phyloP scores from a whole-genome alignment of 164 flowering plant genomes.

The grape (Vitis vinifera) region DNA sequence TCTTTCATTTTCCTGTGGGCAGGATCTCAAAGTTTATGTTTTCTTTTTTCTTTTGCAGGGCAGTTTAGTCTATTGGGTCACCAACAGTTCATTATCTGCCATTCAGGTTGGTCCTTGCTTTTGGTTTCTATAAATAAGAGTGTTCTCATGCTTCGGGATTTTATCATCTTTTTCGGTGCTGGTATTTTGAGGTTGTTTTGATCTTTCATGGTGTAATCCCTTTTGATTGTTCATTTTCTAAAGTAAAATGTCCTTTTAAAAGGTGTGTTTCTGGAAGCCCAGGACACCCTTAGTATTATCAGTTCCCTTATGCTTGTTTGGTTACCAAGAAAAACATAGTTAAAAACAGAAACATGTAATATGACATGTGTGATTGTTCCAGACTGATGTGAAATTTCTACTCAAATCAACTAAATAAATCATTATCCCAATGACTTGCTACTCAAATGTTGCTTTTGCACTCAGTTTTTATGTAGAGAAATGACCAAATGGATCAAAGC shows the following conservation, averaged over 20 bases:
- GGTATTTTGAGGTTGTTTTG: not conserved
- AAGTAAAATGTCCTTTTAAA: not conserved
- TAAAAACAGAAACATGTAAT: too few species aligned
- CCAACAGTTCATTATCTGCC: conserved; percentile 62
- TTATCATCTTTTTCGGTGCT: not conserved
- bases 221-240: not conserved
- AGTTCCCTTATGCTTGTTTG: not conserved
- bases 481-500: too few species aligned
- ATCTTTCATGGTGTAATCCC: not conserved
- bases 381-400: too few species aligned
- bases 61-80: conserved; percentile 79
- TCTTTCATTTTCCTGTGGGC: too few species aligned
- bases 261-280: not conserved
- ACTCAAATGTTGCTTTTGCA: too few species aligned
- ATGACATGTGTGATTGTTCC: too few species aligned
- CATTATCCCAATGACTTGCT: too few species aligned
- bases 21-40: not conserved
- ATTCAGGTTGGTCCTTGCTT: conserved; percentile 56
- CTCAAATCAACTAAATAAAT: too few species aligned
- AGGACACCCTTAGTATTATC: not conserved
- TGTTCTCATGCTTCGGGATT: too few species aligned
- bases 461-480: too few species aligned
- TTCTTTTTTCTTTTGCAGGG: conserved; percentile 52
- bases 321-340: not conserved
- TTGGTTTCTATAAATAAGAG: too few species aligned